Conservation (phyloP, 78 protist genomes). For the Creolimax fragrantissima region DNA sequence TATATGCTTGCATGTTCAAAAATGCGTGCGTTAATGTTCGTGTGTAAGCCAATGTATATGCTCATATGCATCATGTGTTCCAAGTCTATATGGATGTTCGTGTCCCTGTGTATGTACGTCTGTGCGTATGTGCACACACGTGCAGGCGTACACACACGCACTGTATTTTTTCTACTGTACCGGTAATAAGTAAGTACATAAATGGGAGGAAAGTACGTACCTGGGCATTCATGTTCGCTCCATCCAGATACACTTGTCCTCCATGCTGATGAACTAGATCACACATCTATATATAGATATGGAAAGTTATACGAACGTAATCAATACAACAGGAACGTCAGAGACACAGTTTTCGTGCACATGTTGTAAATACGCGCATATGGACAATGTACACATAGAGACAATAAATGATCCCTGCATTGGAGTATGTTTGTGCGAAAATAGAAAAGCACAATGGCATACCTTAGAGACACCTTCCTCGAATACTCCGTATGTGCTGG, state of each 20-base stretch:
- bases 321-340: not conserved
- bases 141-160: not conserved
- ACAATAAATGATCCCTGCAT: too few relatives aligned
- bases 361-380: too few relatives aligned
- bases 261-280: constrained; percentile 73
- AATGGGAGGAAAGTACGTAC: not conserved
- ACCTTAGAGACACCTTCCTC: constrained; percentile 78
- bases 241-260: constrained; percentile 95
- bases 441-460: not conserved
- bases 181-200: not conserved
- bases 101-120: not conserved
- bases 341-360: too few relatives aligned
- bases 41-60: too few relatives aligned
- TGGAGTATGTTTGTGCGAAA: not conserved
- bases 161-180: not conserved
- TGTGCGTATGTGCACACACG: not conserved
- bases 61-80: too few relatives aligned
- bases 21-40: not conserved
- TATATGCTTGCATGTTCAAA: too few relatives aligned
- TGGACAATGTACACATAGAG: too few relatives aligned
- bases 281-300: constrained; percentile 30
- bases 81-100: not conserved
- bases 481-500: constrained; percentile 95
- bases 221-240: constrained; percentile 96
- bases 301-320: not conserved